phyloP scores from a whole-genome alignment of 306 rosid genomes.

The Neltuma alba region DNA sequence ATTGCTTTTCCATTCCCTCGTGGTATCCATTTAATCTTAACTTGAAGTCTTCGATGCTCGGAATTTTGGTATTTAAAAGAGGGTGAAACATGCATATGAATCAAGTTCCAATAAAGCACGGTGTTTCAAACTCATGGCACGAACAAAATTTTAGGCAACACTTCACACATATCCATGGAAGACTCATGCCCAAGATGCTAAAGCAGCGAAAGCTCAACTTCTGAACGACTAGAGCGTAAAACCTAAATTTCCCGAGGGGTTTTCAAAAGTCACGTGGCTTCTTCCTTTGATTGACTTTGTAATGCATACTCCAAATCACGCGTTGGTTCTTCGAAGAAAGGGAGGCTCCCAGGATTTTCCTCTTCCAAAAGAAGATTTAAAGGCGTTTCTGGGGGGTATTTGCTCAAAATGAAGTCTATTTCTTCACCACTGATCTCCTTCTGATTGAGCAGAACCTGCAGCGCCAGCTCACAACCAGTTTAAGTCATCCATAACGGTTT shows the following conservation, averaged over 20 bases:
- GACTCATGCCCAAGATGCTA: slow-evolving; percentile 5
- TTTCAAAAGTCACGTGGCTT: slow-evolving; percentile 45
- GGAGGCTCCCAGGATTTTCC: slow-evolving; percentile 69
- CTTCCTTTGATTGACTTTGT: slow-evolving; percentile 50
- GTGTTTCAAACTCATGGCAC: slow-evolving; percentile 13
- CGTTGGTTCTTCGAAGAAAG: slow-evolving; percentile 48
- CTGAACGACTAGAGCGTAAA: slow-evolving; percentile 6
- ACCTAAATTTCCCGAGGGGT: slow-evolving; percentile 15
- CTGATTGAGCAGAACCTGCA: slow-evolving; percentile 80
- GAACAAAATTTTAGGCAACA: slow-evolving; percentile 38
- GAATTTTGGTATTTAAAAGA: not conserved
- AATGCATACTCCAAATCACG: slow-evolving; percentile 55
- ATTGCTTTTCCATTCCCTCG: not conserved
- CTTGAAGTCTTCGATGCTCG: slow-evolving; percentile 9
- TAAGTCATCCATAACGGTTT: slow-evolving; percentile 8
- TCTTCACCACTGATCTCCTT: slow-evolving; percentile 80
- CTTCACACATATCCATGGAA: not conserved
- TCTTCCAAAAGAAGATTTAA: slow-evolving; percentile 66
- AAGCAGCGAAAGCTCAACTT: slow-evolving; percentile 31
- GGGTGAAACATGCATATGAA: slow-evolving; percentile 4
- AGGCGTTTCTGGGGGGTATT: slow-evolving; percentile 88
- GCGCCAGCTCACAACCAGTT: slow-evolving; percentile 26
- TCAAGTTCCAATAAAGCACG: slow-evolving; percentile 4
- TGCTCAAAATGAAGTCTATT: slow-evolving; percentile 69
- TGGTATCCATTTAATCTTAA: not conserved